Base-by-base conservation (phyloP, 768 basidiomycete genomes). In the Amanita thiersii region DNA sequence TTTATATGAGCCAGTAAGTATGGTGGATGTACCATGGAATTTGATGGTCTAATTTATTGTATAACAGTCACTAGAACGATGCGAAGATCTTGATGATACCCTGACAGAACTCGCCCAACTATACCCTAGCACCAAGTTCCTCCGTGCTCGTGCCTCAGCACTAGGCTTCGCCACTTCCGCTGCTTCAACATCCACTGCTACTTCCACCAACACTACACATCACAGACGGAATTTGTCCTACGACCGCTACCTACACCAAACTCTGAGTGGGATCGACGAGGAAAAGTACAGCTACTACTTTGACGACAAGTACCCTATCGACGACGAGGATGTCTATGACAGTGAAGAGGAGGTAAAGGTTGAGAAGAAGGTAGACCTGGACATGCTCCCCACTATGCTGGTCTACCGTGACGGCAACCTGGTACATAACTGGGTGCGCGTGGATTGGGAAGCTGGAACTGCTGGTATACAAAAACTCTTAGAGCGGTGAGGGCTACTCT, bases 351-450 rank as follows among this genome's bases (percentile, higher is more conserved):
- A 68, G 3, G 59, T 59, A 7, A 62, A 65, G 30, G 68, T 69
- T 9, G 81, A 85, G 4, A 79, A 76, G 38, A 61, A 77, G 20
- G 78, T 87, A 30, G 86, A 88, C 51, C 72, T 79, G 3, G 86
- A 88, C 55, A 76, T 88, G 69, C 67, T 88, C 19, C 86, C 86
- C 0, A 87, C 86, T 1, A 57, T 87, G 54, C 69, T 87, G 9
- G 82, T 85, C 3, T 89, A 89, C 51, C 81, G 78, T 12, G 78
- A 75, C 44, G 86, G 87, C 12, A 77, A 86, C 47, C 73, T 90
- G n/a, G 75, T 87, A n/a, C 75, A 86, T 51, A 86, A 85, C 37
- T 90, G 87, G 87, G 82, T 90, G 6, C 70, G 87, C 18, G 86
- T 89, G 3, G 86, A 90, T 56, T 89, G 86, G 87, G 86, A 86